phyloP scores from a whole-genome alignment of 1,284 basidiomycete genomes.

The Cryptococcus sp. region DNA sequence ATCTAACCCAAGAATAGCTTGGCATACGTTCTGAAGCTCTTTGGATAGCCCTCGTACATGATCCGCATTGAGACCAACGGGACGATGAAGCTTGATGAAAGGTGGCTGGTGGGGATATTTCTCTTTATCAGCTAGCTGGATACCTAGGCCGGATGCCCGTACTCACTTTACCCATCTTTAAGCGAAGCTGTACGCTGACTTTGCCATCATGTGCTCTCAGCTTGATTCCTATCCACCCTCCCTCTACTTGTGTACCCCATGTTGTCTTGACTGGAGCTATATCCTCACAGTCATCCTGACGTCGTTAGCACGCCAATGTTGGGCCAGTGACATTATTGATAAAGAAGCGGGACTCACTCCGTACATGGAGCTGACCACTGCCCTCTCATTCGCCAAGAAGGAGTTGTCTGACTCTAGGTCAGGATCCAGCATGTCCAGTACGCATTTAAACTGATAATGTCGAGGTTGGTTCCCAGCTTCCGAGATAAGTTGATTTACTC shows the following conservation, averaged over 20 bases:
- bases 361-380: conserved; percentile 42
- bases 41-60: conserved; percentile 39
- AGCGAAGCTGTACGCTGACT: conserved; percentile 38
- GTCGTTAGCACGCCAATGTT: not conserved
- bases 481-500: too few species aligned
- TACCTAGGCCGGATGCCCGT: not conserved
- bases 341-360: conserved; percentile 15
- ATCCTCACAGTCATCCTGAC: conserved; percentile 44
- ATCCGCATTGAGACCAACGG: conserved; percentile 28
- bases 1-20: conserved; percentile 26
- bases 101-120: conserved; percentile 40
- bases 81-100: conserved; percentile 32
- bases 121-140: conserved; percentile 15
- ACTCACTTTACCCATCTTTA: conserved; percentile 40
- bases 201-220: conserved; percentile 33
- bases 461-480: too few species aligned
- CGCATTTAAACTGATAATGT: too few species aligned
- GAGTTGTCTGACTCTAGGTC: conserved; percentile 31
- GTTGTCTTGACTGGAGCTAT: conserved; percentile 40
- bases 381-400: conserved; percentile 43
- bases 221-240: conserved; percentile 43
- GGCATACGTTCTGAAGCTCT: conserved; percentile 38
- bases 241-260: conserved; percentile 42
- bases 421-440: too few species aligned
- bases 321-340: not conserved